Evolutionary conservation across 2,329 filamentous ascomycete species (phyloP).

Genomic region (Orbilia blumenaviensis): DNA sequence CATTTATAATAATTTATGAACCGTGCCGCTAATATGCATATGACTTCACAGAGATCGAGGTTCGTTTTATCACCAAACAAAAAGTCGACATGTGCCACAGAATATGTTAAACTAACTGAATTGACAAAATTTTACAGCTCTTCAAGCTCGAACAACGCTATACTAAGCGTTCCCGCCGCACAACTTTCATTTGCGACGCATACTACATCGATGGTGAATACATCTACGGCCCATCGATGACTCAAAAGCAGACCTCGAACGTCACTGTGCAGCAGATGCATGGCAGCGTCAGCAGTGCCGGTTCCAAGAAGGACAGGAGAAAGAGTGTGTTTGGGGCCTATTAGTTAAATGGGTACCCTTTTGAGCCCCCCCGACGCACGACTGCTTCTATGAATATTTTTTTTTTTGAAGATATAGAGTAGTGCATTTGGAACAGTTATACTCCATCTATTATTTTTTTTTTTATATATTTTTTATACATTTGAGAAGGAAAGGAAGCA

Average conservation of each 20-base stretch:
- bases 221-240: slow-evolving; percentile 70
- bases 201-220: slow-evolving; percentile 97
- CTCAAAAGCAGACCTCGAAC: slow-evolving; percentile 36
- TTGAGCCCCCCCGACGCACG: too few species aligned
- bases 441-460: too few species aligned
- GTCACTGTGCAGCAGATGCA: slow-evolving; percentile 35
- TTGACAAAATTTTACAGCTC: slow-evolving; percentile 79
- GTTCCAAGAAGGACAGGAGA: slow-evolving; percentile 39
- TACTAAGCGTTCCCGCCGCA: slow-evolving; percentile 87
- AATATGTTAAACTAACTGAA: slow-evolving; percentile 10
- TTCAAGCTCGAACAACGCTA: slow-evolving; percentile 96
- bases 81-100: background rate
- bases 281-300: slow-evolving; percentile 45
- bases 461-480: background rate
- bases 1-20: background rate
- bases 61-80: slow-evolving; percentile 26
- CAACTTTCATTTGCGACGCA: slow-evolving; percentile 86
- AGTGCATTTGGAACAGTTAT: too few species aligned
- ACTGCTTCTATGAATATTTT: too few species aligned
- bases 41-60: slow-evolving; percentile 54
- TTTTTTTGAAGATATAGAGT: too few species aligned
- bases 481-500: background rate
- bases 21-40: slow-evolving; percentile 21
- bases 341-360: slow-evolving; percentile 17
- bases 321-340: slow-evolving; percentile 52